phyloP scores from a whole-genome alignment of 345 rosid genomes.

The Sonneratia caseolaris region DNA sequence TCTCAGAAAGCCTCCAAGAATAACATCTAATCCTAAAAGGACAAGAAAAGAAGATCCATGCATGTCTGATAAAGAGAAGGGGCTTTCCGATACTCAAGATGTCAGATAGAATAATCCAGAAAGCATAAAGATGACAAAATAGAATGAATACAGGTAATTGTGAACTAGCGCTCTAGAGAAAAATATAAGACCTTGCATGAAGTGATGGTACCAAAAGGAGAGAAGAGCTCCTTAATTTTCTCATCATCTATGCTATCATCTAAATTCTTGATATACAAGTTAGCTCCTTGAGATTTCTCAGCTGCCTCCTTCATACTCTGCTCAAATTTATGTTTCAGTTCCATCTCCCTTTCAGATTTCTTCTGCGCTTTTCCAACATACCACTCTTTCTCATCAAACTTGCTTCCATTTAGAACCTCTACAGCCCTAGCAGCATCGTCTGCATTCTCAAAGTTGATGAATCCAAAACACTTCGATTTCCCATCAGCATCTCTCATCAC shows the following conservation, averaged over 20 bases:
- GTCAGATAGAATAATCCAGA: not conserved
- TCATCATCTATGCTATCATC: conserved; percentile 82
- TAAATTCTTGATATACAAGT: conserved; percentile 77
- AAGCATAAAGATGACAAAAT: not conserved
- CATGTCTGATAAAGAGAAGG: not conserved
- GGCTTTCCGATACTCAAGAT: not conserved
- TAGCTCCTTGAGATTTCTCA: conserved; percentile 71
- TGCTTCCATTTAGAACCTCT: conserved; percentile 72
- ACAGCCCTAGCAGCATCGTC: conserved; percentile 89
- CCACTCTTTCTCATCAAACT: conserved; percentile 81
- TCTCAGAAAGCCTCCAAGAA: not conserved
- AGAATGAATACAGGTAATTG: not conserved
- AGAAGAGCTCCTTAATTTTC: conserved; percentile 72
- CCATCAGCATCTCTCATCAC: conserved; percentile 83
- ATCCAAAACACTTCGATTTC: conserved; percentile 83
- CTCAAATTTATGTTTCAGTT: conserved; percentile 59
- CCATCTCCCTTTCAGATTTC: conserved; percentile 74
- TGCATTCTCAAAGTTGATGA: conserved; percentile 78
- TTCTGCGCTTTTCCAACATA: conserved; percentile 88
- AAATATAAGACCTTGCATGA: conserved; percentile 68
- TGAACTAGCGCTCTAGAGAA: not conserved
- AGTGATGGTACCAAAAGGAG: conserved; percentile 66
- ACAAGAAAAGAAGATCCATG: not conserved
- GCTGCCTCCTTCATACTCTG: conserved; percentile 79
- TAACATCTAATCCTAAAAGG: not conserved